Percentiles rank a stretch among this genome's conserved stretches.
These are phyloP conservation scores for Pichia paraexigua DNA, from an alignment of 805 yeast species.

Conservation along the genomic window DNA sequence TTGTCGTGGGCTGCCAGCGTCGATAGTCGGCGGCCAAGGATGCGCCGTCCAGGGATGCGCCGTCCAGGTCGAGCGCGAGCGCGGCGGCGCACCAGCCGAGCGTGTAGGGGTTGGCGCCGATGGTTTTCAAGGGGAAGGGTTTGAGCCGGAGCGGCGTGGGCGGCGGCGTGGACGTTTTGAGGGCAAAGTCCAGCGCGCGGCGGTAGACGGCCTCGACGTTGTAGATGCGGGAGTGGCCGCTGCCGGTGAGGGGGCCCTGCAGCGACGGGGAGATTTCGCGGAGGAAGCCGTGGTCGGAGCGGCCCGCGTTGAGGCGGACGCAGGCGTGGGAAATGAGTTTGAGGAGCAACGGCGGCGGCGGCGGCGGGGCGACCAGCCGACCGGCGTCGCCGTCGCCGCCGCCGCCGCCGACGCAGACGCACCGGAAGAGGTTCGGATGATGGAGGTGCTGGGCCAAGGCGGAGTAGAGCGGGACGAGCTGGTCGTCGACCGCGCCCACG, in stretches of 20 bases:
- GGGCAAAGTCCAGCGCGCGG: conserved; percentile 62
- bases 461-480: conserved; percentile 86
- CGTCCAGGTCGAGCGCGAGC: conserved; percentile 51
- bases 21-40: background rate
- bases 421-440: conserved; percentile 87
- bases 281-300: conserved; percentile 76
- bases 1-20: conserved; percentile 73
- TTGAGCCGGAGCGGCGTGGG: conserved; percentile 21
- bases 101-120: conserved; percentile 60
- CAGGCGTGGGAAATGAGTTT: conserved; percentile 68
- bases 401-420: conserved; percentile 86
- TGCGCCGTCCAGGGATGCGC: too few relatives aligned
- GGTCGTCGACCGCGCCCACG: conserved; percentile 90
- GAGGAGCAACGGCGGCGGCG: too few relatives aligned
- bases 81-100: conserved; percentile 94
- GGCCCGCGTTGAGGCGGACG: conserved; percentile 66
- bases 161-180: conserved; percentile 52
- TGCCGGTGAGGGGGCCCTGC: conserved; percentile 90
- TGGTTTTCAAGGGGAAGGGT: conserved; percentile 57
- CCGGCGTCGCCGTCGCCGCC: too few relatives aligned
- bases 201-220: conserved; percentile 80
- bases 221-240: conserved; percentile 89
- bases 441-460: conserved; percentile 72
- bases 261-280: conserved; percentile 71
- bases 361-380: too few relatives aligned